Conservation (phyloP, 306 rosid species). For the Hylodesmum podocarpum region DNA sequence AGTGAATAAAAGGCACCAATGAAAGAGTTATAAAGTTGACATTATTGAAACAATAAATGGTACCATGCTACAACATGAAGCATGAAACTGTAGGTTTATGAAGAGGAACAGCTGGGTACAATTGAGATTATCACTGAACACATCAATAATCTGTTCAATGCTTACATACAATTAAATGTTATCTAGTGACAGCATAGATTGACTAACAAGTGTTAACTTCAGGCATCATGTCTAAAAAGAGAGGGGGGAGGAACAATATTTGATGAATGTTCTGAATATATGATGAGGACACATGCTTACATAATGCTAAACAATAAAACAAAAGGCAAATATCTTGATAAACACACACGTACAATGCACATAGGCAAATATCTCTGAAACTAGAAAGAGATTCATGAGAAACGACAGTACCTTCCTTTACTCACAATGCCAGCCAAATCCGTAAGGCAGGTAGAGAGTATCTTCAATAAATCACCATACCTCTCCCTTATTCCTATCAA, state of each 20-base stretch:
- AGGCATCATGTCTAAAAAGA: background rate
- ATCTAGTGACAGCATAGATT: background rate
- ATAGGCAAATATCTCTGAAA: background rate
- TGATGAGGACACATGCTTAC: background rate
- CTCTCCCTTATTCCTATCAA: constrained; percentile 69
- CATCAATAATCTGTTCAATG: background rate
- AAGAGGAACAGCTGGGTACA: background rate
- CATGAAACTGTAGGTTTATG: background rate
- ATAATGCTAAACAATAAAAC: background rate
- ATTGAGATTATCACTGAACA: background rate
- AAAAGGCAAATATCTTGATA: background rate
- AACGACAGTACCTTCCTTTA: constrained; percentile 66
- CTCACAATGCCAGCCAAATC: constrained; percentile 46
- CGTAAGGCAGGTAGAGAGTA: constrained; percentile 50
- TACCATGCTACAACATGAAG: background rate
- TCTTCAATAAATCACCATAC: constrained; percentile 59
- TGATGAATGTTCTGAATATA: background rate
- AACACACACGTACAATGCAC: background rate
- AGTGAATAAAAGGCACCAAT: background rate
- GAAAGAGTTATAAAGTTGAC: background rate
- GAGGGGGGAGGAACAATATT: background rate
- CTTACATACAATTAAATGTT: background rate
- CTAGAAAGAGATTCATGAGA: background rate
- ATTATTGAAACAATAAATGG: background rate
- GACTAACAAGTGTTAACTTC: no score